Evolutionary conservation across 2,329 filamentous ascomycete species (phyloP).

Genomic region (Stagonosporopsis chrysanthemi): DNA sequence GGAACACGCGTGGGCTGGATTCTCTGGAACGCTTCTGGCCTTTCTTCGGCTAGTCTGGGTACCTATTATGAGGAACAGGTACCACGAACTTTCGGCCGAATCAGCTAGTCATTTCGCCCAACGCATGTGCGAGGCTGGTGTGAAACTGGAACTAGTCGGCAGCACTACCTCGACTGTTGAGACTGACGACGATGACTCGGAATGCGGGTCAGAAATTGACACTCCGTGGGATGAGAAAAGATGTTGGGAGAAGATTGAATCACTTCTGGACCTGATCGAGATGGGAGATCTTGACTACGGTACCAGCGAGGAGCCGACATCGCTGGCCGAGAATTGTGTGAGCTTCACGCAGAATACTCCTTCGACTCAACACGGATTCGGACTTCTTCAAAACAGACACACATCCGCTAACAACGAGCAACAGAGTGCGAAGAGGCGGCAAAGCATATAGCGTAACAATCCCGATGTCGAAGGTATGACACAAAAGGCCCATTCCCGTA

Average conservation of each 20-base stretch:
- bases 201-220: background rate
- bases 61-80: background rate
- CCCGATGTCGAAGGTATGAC: too few relatives aligned
- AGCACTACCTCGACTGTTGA: background rate
- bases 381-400: background rate
- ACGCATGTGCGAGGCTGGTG: background rate
- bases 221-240: background rate
- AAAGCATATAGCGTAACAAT: background rate
- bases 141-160: background rate
- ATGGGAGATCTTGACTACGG: background rate
- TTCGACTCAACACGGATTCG: background rate
- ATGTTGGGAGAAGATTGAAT: background rate
- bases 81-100: background rate
- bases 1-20: background rate
- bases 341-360: too few relatives aligned
- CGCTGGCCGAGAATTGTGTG: background rate
- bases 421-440: background rate
- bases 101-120: background rate
- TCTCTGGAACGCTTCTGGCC: background rate
- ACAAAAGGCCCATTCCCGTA: background rate
- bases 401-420: background rate
- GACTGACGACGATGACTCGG: background rate
- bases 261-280: background rate
- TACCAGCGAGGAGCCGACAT: background rate
- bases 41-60: background rate